Percentiles rank a stretch among this genome's conserved stretches.
Conservation (phyloP, 2,329 filamentous ascomycete species). For the Didymella exigua region DNA sequence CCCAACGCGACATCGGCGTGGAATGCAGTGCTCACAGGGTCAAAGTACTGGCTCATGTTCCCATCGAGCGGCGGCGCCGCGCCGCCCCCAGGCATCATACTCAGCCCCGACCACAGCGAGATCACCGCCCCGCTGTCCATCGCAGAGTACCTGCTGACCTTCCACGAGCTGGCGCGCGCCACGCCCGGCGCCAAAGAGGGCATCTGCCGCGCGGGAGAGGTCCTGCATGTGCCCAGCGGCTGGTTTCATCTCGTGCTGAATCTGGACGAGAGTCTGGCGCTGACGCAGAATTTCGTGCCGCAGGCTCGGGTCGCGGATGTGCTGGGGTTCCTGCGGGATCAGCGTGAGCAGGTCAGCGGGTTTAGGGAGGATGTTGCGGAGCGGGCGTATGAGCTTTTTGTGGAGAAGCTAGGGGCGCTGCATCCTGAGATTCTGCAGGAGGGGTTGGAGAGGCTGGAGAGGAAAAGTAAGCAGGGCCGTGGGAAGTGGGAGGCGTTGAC, state of each 20-base stretch:
- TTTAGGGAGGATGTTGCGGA: constrained; percentile 75
- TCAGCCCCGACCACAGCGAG: constrained; percentile 87
- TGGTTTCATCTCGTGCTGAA: constrained; percentile 99
- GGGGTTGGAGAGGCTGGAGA: constrained; percentile 69
- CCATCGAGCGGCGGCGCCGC: constrained; percentile 69
- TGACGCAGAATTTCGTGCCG: constrained; percentile 96
- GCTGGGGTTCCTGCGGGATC: constrained; percentile 79
- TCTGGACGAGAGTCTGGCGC: constrained; percentile 78
- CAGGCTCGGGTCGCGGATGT: constrained; percentile 73
- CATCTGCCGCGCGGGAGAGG: constrained; percentile 81
- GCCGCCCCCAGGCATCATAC: constrained; percentile 84
- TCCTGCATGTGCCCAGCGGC: constrained; percentile 88
- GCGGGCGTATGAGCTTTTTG: constrained; percentile 73
- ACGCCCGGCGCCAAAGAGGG: constrained; percentile 82
- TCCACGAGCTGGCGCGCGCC: constrained; percentile 80
- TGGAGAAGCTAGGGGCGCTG: constrained; percentile 66
- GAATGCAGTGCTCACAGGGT: constrained; percentile 89
- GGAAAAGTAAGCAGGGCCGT: constrained; percentile 66
- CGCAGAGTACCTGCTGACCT: constrained; percentile 92
- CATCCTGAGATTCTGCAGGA: constrained; percentile 69
- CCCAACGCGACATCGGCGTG: constrained; percentile 79
- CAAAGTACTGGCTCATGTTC: constrained; percentile 99
- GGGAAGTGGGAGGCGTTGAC: constrained; percentile 86
- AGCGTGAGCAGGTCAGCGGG: constrained; percentile 83
- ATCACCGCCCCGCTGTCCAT: constrained; percentile 94